phyloP scores from a whole-genome alignment of 306 rosid genomes.

The Fagus sylvatica region DNA sequence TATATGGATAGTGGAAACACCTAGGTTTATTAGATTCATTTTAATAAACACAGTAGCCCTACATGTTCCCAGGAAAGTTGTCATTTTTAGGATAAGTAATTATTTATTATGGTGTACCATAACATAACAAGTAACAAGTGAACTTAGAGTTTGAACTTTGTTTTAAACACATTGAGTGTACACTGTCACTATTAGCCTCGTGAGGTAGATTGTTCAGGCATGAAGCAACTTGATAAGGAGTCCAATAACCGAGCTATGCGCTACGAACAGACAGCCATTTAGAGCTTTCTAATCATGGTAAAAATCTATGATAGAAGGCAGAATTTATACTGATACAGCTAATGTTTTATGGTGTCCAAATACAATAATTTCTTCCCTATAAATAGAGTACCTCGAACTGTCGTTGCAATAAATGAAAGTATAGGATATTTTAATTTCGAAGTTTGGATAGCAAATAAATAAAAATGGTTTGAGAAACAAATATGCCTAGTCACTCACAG shows the following conservation, averaged over 20 bases:
- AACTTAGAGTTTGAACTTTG: not conserved
- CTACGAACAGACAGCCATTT: no score
- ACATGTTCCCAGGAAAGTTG: slow-evolving; percentile 5
- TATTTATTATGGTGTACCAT: not conserved
- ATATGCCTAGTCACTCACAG: no score
- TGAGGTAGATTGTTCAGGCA: not conserved
- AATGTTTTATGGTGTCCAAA: not conserved
- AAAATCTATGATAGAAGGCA: no score
- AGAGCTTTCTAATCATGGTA: no score
- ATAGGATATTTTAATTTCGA: not conserved
- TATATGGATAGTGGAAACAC: not conserved
- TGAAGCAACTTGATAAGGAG: not conserved
- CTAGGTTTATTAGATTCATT: not conserved
- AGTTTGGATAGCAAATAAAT: not conserved
- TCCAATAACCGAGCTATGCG: no score
- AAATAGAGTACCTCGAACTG: not conserved
- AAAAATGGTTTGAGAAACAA: no score
- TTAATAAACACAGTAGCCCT: slow-evolving; percentile 8
- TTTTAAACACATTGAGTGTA: not conserved
- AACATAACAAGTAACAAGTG: no score
- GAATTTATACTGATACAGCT: not conserved
- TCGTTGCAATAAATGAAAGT: not conserved
- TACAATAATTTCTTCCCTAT: not conserved
- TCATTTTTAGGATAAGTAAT: not conserved
- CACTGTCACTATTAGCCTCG: not conserved